These are phyloP conservation scores for Arbutus unedo DNA, from an alignment of 148 eudicot species.

Conservation along the genomic window DNA sequence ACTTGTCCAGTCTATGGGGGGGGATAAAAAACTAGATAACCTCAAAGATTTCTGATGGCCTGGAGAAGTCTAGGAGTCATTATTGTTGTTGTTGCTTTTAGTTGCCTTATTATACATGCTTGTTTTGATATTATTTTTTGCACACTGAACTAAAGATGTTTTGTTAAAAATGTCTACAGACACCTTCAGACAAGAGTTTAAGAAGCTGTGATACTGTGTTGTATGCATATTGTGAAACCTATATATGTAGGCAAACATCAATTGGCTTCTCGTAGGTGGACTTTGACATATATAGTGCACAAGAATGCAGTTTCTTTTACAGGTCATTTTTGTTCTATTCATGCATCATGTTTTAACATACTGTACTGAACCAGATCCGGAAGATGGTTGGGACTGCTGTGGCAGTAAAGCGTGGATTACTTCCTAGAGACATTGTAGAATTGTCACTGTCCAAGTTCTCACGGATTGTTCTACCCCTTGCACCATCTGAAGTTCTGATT, in stretches of 20 bases:
- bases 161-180: neutral
- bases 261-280: conserved; percentile 1
- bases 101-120: neutral
- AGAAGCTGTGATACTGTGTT: neutral
- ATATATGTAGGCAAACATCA: neutral
- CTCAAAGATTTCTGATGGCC: neutral
- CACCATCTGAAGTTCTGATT: conserved; percentile 79
- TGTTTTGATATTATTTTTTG: neutral
- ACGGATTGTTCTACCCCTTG: conserved; percentile 76
- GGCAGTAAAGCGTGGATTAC: conserved; percentile 79
- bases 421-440: conserved; percentile 66
- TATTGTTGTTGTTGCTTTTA: neutral
- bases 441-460: conserved; percentile 79
- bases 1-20: neutral
- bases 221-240: neutral
- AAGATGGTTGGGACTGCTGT: conserved; percentile 96
- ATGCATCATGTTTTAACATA: conserved; percentile 5
- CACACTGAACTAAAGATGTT: neutral
- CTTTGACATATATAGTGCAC: neutral
- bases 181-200: neutral
- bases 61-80: neutral
- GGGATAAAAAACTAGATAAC: neutral
- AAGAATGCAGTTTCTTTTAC: neutral
- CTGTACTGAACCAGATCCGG: conserved; percentile 62
- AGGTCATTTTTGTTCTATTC: neutral